phyloP scores from a whole-genome alignment of 75 land plant species.

The Pinus tabuliformis region DNA sequence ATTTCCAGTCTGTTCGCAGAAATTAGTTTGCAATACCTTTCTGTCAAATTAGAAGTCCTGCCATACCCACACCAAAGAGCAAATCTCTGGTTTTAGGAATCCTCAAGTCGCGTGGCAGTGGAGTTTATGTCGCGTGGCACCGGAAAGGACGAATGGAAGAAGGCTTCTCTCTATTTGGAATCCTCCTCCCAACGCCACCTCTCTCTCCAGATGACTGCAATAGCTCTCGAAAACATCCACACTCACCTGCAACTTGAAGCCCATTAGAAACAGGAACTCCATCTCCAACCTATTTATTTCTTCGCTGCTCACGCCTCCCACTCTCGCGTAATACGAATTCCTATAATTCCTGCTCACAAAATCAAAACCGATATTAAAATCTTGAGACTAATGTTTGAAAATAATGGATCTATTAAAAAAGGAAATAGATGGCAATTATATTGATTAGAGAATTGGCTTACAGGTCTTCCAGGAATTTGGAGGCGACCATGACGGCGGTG shows the following conservation, averaged over 20 bases:
- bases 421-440: background rate
- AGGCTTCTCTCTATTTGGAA: slow-evolving; percentile 17
- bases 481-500: slow-evolving; percentile 16
- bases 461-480: slow-evolving; percentile 27
- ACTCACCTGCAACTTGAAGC: slow-evolving; percentile 21
- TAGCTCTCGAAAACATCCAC: slow-evolving; percentile 23
- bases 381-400: too few relatives aligned
- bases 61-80: too few relatives aligned
- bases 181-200: slow-evolving; percentile 5
- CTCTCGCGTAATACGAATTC: slow-evolving; percentile 22
- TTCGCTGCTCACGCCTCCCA: slow-evolving; percentile 13
- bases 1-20: too few relatives aligned
- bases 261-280: slow-evolving; percentile 15
- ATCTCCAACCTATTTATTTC: slow-evolving; percentile 19
- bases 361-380: background rate
- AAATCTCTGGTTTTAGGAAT: too few relatives aligned
- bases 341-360: slow-evolving; percentile 11
- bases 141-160: too few relatives aligned
- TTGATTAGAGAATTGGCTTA: slow-evolving; percentile 5
- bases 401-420: too few relatives aligned
- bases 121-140: too few relatives aligned
- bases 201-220: slow-evolving; percentile 17
- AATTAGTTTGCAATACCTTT: too few relatives aligned
- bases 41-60: too few relatives aligned
- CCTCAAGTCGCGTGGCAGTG: too few relatives aligned